Conservation (phyloP, 768 basidiomycete species). For the Phlegmacium glaucopus region DNA sequence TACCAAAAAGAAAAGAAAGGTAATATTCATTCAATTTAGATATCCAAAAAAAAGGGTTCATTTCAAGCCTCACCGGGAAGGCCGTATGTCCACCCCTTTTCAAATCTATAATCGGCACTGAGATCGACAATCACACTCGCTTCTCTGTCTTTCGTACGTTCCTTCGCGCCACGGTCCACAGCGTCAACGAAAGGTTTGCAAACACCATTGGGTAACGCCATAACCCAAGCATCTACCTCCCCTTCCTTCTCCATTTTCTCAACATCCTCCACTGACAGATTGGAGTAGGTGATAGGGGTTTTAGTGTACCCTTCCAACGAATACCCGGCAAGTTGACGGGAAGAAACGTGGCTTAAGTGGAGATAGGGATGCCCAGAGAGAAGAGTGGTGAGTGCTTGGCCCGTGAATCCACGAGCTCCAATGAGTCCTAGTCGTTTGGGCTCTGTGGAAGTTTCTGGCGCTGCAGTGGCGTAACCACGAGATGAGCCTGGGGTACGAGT, state of each 20-base stretch:
- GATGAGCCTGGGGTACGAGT: constrained; percentile 43
- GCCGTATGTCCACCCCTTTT: constrained; percentile 94
- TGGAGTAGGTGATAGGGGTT: constrained; percentile 66
- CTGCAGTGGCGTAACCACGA: constrained; percentile 80
- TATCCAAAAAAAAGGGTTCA: constrained; percentile 18
- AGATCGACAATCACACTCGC: constrained; percentile 88
- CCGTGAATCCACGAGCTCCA: constrained; percentile 95
- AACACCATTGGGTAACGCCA: constrained; percentile 97
- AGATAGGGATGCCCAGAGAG: constrained; percentile 87
- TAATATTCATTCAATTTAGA: constrained; percentile 22
- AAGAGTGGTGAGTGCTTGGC: constrained; percentile 86
- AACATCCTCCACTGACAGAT: constrained; percentile 76
- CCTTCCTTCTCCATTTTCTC: constrained; percentile 85
- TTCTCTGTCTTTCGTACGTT: constrained; percentile 42
- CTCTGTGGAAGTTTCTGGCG: constrained; percentile 47
- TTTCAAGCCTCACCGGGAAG: constrained; percentile 84
- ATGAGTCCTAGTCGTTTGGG: constrained; percentile 92
- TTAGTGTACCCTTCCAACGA: constrained; percentile 82
- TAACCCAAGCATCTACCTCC: constrained; percentile 96
- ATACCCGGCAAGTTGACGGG: constrained; percentile 86
- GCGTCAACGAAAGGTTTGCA: constrained; percentile 98
- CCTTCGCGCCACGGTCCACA: constrained; percentile 70
- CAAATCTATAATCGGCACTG: constrained; percentile 94
- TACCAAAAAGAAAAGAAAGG: constrained; percentile 26
- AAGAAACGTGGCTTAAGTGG: constrained; percentile 92